Evolutionary conservation across 305 asterid genomes (phyloP).

Genomic region (Fraxinus greggii): DNA sequence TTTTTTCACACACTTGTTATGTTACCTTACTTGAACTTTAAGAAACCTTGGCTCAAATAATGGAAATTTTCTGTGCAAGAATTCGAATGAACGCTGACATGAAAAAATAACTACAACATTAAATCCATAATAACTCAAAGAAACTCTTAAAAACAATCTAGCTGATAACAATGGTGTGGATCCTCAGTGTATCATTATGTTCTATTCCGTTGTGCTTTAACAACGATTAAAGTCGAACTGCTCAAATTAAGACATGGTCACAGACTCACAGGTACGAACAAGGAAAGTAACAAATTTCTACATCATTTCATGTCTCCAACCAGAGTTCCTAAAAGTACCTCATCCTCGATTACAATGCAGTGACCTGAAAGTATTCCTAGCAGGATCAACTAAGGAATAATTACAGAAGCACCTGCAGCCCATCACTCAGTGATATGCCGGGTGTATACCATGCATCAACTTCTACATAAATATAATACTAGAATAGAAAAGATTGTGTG

Average conservation of each 20-base stretch:
- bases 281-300: too few relatives aligned
- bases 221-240: too few relatives aligned
- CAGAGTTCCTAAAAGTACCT: too few relatives aligned
- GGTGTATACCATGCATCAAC: neutral
- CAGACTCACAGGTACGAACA: neutral
- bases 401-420: neutral
- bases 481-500: neutral
- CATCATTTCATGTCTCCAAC: neutral
- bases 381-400: neutral
- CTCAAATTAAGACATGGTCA: neutral
- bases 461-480: neutral
- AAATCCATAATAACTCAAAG: too few relatives aligned
- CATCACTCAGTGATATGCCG: neutral
- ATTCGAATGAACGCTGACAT: too few relatives aligned
- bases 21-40: too few relatives aligned
- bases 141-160: too few relatives aligned
- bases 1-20: too few relatives aligned
- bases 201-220: neutral
- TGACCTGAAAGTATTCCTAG: neutral
- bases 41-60: too few relatives aligned
- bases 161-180: too few relatives aligned
- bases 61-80: too few relatives aligned
- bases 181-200: neutral
- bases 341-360: neutral
- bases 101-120: too few relatives aligned